These are phyloP conservation scores for Mangifera indica DNA, from an alignment of 345 rosid genomes.

Conservation along the genomic window DNA sequence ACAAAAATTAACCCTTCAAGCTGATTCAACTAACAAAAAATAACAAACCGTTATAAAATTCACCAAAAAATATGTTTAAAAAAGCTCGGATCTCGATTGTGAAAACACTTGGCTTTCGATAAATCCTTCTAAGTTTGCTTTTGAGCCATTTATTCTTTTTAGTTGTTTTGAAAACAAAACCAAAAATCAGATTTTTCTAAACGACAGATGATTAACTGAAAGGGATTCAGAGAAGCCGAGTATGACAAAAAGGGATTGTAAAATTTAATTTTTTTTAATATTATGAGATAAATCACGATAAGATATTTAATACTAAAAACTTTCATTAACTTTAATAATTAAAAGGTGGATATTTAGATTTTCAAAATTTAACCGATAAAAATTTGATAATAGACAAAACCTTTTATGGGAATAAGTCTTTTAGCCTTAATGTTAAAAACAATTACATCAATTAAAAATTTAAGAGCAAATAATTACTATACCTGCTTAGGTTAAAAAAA, in stretches of 20 bases:
- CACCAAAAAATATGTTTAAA: not conserved
- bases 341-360: no score
- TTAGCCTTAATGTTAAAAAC: no score
- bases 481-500: no score
- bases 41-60: not conserved
- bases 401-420: no score
- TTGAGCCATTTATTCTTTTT: constrained; percentile 3
- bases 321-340: no score
- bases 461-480: no score
- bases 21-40: constrained; percentile 28
- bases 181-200: constrained; percentile 38
- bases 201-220: constrained; percentile 84
- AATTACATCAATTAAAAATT: no score
- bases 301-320: no score
- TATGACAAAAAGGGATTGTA: constrained; percentile 28
- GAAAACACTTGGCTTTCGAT: constrained; percentile 72
- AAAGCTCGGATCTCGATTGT: constrained; percentile 65
- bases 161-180: constrained; percentile 40
- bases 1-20: constrained; percentile 62
- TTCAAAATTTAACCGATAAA: no score
- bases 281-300: no score
- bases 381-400: no score
- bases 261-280: no score
- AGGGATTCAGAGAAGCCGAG: constrained; percentile 71
- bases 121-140: constrained; percentile 57